Evolutionary conservation across 2,329 filamentous ascomycete species (phyloP), one percentile per base, ranked within the genome.

Genomic region (Metarhizium robertsii): DNA sequence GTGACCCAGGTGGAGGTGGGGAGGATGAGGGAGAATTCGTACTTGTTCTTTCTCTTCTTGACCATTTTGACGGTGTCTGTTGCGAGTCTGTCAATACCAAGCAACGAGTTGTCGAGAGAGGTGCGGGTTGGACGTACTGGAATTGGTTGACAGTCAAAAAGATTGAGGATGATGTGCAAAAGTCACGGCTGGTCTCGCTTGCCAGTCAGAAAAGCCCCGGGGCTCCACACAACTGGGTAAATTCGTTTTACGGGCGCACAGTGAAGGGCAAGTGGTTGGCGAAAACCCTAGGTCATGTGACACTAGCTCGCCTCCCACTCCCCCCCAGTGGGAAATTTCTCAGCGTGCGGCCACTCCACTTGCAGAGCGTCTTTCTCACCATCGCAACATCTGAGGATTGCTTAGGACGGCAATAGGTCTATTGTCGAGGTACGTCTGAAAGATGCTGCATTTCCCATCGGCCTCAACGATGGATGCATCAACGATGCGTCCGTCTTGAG

Each of bases 41-140:
- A 82, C 79, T 85, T 85, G 75, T 80, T 81, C 75, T 83, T 83
- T 80, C 83, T 83, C 80, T 86, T 86, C 81, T 86, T 86, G 72
- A 84, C 81, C 83, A 86, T 85, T 66, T 75, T 85, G 75, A 69
- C 80, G 76, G 77, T 81, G 71, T 78, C 75, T 79, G 69, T 60
- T 57, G 65, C 64, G 66, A 64, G 61, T 66, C 60, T 51, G 64
- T 71, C 68, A 70, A 64, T 65, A 61, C 65, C 63, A 65, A 58
- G 59, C 51, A 60, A 64, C 36, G 40, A 46, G 38, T 53, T 56
- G 56, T 53, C 54, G 57, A 43, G 34, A 48, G 45, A 48, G 58
- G 59, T 54, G 57, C 58, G 54, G 43, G 40, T 54, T 56, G 57
- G 57, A 66, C 66, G 59, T 64, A 67, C 68, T 68, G 50, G 47